These are phyloP conservation scores for Gynostemma pentaphyllum DNA, from an alignment of 306 rosid genomes.

Conservation along the genomic window DNA sequence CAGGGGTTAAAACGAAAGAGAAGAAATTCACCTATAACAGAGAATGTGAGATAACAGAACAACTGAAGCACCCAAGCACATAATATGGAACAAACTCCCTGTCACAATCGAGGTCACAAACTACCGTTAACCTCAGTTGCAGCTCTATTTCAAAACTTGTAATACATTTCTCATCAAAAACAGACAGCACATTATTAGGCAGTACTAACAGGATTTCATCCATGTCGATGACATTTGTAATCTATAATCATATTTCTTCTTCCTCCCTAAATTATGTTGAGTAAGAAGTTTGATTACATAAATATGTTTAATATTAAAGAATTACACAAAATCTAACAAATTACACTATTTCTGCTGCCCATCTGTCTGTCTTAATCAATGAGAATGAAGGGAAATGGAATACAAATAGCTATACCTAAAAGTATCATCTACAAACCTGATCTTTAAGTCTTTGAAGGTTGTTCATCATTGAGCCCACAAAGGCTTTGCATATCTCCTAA, in stretches of 20 bases:
- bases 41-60: not conserved
- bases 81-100: not conserved
- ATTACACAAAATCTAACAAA: constrained; percentile 38
- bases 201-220: not conserved
- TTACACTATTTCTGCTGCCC: constrained; percentile 30
- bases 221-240: not conserved
- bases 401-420: constrained; percentile 24
- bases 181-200: not conserved
- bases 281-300: constrained; percentile 15
- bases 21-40: not conserved
- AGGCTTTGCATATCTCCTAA: not conserved
- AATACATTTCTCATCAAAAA: not conserved
- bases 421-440: constrained; percentile 36
- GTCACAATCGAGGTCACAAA: not conserved
- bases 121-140: no score
- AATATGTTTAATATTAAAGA: constrained; percentile 39
- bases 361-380: constrained; percentile 29
- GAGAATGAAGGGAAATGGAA: constrained; percentile 13
- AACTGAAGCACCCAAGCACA: not conserved
- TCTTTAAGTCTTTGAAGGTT: constrained; percentile 8
- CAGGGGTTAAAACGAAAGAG: not conserved
- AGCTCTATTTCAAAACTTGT: no score
- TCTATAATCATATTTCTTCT: constrained; percentile 22
- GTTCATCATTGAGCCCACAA: constrained; percentile 14
- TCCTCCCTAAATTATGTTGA: constrained; percentile 16